Evolutionary conservation across 1,284 basidiomycete genomes (phyloP), one percentile per base, ranked within the genome.

Genomic region (Exobasidium rhododendri): DNA sequence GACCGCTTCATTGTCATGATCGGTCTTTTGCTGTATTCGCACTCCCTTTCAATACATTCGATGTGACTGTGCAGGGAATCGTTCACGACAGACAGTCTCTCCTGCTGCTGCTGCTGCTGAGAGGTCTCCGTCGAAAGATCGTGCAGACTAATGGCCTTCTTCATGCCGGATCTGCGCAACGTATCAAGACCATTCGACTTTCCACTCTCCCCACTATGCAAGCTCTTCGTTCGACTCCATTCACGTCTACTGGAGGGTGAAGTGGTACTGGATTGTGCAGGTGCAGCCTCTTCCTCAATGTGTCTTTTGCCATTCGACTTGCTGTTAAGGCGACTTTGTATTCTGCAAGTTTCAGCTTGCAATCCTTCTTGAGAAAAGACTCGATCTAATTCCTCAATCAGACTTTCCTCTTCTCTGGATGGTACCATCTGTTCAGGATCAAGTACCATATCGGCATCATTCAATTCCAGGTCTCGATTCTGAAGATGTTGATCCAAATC

Each of bases 281-380:
- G n/a, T n/a, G n/a, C n/a, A n/a, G n/a, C n/a, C n/a, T n/a, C n/a
- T n/a, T n/a, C n/a, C n/a, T n/a, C n/a, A n/a, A n/a, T n/a, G n/a
- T n/a, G n/a, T n/a, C n/a, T n/a, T n/a, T n/a, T n/a, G n/a, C n/a
- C n/a, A n/a, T n/a, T n/a, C n/a, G n/a, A n/a, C n/a, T n/a, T n/a
- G n/a, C n/a, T n/a, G n/a, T n/a, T n/a, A n/a, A n/a, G n/a, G n/a
- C n/a, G n/a, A n/a, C n/a, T n/a, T n/a, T n/a, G n/a, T n/a, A n/a
- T n/a, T 40, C 35, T 40, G 17, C 7, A 40, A 40, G 35, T 17
- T 40, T 40, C n/a, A n/a, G n/a, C n/a, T n/a, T n/a, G n/a, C n/a
- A n/a, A n/a, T n/a, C n/a, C n/a, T 6, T 50, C 47, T 50, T 50
- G 47, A 24, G 47, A 50, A 50, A 50, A 50, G 4, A 26, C 47